phyloP scores from a whole-genome alignment of 2,329 filamentous ascomycete species.

The Fusarium cicatricum region DNA sequence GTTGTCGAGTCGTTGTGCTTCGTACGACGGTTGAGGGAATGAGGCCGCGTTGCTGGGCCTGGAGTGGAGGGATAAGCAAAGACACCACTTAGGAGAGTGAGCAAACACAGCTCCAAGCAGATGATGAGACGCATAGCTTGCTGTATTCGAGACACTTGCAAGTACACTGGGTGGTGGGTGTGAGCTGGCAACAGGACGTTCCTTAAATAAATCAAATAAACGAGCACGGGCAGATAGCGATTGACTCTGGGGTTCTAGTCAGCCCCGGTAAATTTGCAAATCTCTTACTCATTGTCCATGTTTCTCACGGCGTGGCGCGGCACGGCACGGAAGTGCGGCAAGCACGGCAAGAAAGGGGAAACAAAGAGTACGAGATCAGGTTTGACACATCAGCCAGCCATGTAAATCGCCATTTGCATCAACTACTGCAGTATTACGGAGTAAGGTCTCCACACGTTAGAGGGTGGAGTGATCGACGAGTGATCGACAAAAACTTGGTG shows the following conservation, averaged over 20 bases:
- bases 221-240: neutral
- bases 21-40: slow-evolving; percentile 16
- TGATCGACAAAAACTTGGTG: neutral
- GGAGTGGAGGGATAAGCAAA: neutral
- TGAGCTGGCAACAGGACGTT: neutral
- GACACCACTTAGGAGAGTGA: neutral
- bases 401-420: neutral
- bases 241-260: neutral
- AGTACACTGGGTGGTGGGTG: neutral
- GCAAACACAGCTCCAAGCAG: slow-evolving; percentile 1
- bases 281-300: neutral
- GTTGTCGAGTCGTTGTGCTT: neutral
- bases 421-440: neutral
- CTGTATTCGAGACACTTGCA: neutral
- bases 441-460: slow-evolving; percentile 2
- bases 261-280: neutral
- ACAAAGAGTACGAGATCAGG: neutral
- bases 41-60: slow-evolving; percentile 15
- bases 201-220: slow-evolving; percentile 4
- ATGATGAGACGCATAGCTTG: neutral
- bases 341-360: neutral
- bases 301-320: neutral
- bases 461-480: too few species aligned
- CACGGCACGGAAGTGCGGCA: neutral
- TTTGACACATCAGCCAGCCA: neutral